Conservation (phyloP, 2,329 filamentous ascomycete genomes). For the Aspergillus quadrilineatus region DNA sequence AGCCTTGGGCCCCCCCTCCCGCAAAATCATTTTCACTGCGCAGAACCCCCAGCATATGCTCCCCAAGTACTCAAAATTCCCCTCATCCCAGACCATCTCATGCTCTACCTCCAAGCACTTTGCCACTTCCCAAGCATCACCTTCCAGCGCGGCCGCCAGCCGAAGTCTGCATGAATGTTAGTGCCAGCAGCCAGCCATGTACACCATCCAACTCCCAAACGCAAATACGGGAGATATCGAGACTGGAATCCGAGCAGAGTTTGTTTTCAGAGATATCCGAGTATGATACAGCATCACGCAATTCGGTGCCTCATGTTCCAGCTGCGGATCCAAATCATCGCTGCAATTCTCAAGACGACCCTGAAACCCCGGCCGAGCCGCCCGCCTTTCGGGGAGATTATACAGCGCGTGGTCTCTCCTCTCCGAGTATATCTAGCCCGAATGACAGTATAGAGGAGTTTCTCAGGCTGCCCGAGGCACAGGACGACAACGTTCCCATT, state of each 20-base stretch:
- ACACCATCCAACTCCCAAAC: conserved; percentile 6
- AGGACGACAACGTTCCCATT: too few relatives aligned
- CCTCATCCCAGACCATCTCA: background rate
- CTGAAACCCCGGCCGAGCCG: conserved; percentile 5
- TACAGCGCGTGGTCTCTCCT: too few relatives aligned
- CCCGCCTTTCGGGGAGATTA: conserved; percentile 12
- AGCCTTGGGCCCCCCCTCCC: conserved; percentile 13
- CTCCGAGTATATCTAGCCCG: too few relatives aligned
- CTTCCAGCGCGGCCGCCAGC: conserved; percentile 18
- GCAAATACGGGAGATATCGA: conserved; percentile 8
- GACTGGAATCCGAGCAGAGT: background rate
- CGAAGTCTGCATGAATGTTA: conserved; percentile 16
- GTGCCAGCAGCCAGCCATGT: conserved; percentile 9
- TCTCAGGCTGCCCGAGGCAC: too few relatives aligned
- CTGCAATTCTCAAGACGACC: conserved; percentile 8
- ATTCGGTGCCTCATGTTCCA: conserved; percentile 2
- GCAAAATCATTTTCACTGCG: conserved; percentile 1
- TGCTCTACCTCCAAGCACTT: conserved; percentile 6
- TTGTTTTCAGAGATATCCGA: conserved; percentile 4
- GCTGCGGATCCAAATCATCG: background rate
- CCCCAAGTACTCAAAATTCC: conserved; percentile 5
- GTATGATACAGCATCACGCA: background rate
- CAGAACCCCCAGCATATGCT: conserved; percentile 3
- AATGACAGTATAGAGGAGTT: too few relatives aligned
- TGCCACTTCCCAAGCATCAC: conserved; percentile 16